phyloP scores from a whole-genome alignment of 495 filamentous ascomycete genomes.

The Penicillium mononematosum region DNA sequence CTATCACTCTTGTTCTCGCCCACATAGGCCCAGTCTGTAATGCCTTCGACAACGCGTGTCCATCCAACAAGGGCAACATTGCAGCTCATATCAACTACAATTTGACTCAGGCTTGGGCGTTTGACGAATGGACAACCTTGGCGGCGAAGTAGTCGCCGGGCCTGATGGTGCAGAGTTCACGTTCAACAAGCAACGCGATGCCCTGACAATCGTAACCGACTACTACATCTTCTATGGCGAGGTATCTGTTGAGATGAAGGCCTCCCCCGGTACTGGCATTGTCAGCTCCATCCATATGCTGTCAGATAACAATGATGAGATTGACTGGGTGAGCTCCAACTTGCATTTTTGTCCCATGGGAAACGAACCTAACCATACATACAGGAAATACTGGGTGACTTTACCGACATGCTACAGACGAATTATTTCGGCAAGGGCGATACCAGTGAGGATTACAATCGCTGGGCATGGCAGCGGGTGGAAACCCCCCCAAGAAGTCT shows the following conservation, averaged over 20 bases:
- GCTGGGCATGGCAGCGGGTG: neutral
- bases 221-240: constrained; percentile 4
- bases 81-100: neutral
- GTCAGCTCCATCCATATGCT: neutral
- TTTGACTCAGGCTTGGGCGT: neutral
- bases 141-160: neutral
- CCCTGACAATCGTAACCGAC: neutral
- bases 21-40: neutral
- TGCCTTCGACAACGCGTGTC: neutral
- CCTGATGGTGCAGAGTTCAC: neutral
- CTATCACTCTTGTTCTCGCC: neutral
- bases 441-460: neutral
- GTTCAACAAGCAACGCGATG: neutral
- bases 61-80: neutral
- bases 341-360: neutral
- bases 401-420: neutral
- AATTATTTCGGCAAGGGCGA: neutral
- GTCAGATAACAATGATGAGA: neutral
- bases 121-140: neutral
- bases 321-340: neutral
- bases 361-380: neutral
- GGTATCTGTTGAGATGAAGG: neutral
- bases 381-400: neutral
- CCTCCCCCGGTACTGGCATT: neutral
- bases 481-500: neutral